These are phyloP conservation scores for Primulina huaijiensis DNA, from an alignment of 257 asterid species.

Conservation along the genomic window DNA sequence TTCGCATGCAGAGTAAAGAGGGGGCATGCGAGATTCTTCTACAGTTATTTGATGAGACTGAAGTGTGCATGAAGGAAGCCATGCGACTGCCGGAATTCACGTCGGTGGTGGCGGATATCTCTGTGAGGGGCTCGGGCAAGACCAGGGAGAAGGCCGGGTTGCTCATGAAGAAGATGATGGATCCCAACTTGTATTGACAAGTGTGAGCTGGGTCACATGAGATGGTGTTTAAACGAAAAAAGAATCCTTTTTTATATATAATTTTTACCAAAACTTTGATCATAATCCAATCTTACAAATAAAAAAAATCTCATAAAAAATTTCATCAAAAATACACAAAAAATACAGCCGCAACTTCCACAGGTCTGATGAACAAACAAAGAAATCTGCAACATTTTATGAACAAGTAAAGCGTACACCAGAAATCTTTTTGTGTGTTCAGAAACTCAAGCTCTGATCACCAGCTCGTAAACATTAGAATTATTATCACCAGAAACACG, in stretches of 20 bases:
- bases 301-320: not conserved
- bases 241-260: too few relatives aligned
- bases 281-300: too few relatives aligned
- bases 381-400: not conserved
- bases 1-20: constrained; percentile 62
- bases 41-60: constrained; percentile 63
- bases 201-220: not conserved
- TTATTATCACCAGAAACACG: constrained; percentile 72
- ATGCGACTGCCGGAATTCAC: constrained; percentile 47
- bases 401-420: not conserved
- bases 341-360: not conserved
- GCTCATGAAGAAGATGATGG: constrained; percentile 65
- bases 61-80: constrained; percentile 52
- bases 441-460: constrained; percentile 63
- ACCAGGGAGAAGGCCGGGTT: constrained; percentile 58
- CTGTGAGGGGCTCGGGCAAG: constrained; percentile 59
- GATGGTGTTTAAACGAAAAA: not conserved
- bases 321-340: too few relatives aligned
- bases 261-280: too few relatives aligned
- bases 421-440: too few relatives aligned
- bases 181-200: constrained; percentile 28
- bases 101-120: constrained; percentile 64
- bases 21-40: constrained; percentile 65
- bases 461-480: constrained; percentile 71
- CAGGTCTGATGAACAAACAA: too few relatives aligned